Base-by-base conservation (phyloP, 352 stramenopile genomes). In the Globisporangium viniferum region DNA sequence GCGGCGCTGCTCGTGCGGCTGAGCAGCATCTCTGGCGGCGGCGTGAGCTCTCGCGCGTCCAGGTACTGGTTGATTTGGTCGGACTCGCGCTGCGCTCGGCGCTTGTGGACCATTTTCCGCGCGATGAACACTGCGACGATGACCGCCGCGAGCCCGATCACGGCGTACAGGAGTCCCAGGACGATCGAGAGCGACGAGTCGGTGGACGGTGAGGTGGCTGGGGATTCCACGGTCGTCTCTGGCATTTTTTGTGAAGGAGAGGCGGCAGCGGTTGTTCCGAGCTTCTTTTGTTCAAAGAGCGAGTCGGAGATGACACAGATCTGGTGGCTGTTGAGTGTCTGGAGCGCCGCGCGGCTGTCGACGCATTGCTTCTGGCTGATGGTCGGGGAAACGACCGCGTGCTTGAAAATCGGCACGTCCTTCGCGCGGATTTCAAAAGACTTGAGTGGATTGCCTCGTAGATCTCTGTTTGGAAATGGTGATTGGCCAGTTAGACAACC, bases 61-160 rank as follows among this genome's bases (percentile, higher is more conserved):
- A 62, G 29, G 63, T 68, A 68, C 39, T 68, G 33, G 44, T 57
- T 31, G 27, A 58, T 58, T 7, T 48, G 56, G 59, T 75, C 44
- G 68, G 75, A 48, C 62, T 77, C 72, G 67, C 48, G 56, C 54
- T 71, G 44, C 51, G 68, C 24, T 12, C 56, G 44, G 49, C 59
- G 63, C 55, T 46, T 55, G 67, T 60, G 0, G 64, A 24, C 1
- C 67, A 69, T 56, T 73, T 70, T 59, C 44, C 57, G 48, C 8
- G 62, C 41, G 22, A 69, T 41, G 20, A 84, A 46, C 27, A 74
- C 48, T 10, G 59, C 48, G 29, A 36, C 59, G 41, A 70, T 36
- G 18, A 35, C 59, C 4, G 60, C 59, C 14, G 68, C 46, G 33
- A 71, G 39, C 10, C 66, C 69, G 8, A 75, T 57, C 15, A 79